These are phyloP conservation scores for Coniochaeta prunicola DNA, from an alignment of 2,329 filamentous ascomycete species.

Conservation along the genomic window DNA sequence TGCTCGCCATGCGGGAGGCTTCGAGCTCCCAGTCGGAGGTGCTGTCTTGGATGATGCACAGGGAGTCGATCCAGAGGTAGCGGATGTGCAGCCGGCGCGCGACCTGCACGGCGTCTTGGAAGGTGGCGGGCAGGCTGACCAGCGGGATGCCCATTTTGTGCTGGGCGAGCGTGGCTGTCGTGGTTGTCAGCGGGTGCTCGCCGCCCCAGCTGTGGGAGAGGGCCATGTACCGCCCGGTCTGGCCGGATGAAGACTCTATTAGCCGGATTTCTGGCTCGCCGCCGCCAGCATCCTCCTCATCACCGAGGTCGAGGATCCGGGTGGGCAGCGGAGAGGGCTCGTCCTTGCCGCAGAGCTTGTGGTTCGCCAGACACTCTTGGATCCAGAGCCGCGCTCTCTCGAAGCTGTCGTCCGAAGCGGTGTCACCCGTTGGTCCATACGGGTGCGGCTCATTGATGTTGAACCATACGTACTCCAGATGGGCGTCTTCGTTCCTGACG, in stretches of 20 bases:
- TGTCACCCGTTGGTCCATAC: not conserved
- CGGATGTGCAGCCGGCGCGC: constrained; percentile 5
- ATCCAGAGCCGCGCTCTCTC: not conserved
- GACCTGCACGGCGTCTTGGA: constrained; percentile 10
- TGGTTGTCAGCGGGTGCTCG: constrained; percentile 3
- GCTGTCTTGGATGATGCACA: constrained; percentile 13
- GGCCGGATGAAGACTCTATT: not conserved
- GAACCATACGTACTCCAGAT: not conserved
- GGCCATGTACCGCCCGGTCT: not conserved
- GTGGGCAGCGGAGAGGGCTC: not conserved
- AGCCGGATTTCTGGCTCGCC: not conserved
- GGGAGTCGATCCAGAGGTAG: constrained; percentile 13
- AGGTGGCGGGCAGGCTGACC: constrained; percentile 4
- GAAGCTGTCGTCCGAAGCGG: not conserved
- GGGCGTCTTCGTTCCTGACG: not conserved
- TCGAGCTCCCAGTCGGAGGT: constrained; percentile 10
- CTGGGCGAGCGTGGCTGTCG: not conserved
- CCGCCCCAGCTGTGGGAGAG: constrained; percentile 9
- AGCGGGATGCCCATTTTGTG: constrained; percentile 3
- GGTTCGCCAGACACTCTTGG: not conserved
- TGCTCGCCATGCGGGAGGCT: constrained; percentile 9
- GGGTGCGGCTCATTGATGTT: not conserved
- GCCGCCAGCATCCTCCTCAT: not conserved
- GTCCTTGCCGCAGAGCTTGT: not conserved
- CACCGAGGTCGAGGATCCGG: not conserved